Base-by-base conservation (phyloP, 2,329 filamentous ascomycete genomes). In the Dothideomycetes sp. region DNA sequence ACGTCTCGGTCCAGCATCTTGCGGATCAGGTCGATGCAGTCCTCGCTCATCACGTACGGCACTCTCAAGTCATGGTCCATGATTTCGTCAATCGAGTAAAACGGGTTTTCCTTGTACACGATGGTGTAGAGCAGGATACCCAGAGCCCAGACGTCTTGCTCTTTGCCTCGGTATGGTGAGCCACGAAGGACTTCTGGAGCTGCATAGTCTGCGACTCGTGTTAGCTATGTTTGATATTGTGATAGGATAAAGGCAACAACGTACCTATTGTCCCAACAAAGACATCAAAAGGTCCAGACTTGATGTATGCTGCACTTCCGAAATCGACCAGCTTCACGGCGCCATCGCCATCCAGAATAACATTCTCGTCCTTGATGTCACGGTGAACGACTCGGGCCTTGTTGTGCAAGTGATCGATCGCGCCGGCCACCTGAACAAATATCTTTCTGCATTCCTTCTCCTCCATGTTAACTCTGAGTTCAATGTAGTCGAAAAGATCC, bases 401-500 rank as follows among this genome's bases (percentile, higher is more conserved):
- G 39, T 77, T 87, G 56, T 98, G 91, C 31, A 98, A 66, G 63
- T 96, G 91, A 49, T 93, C 81, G 34, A 98, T 73, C 5, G 91
- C 91, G 53, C 80, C 75, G 8, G 85, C 87, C 9, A 96, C 89
- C 61, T 98, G 91, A 18, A 84, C 76, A 59, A 98, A 98, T 45
- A 98, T 98, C 63, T 84, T 94, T 38, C 86, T 77, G 57, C 87
- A 94, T 59, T 98, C 91, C 5, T 75, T 70, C 63, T 98, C 91
- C 38, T 94, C 86, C 91, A 98, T 98, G 53, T 89, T 95, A 34
- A 87, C 80, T 18, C 89, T 81, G 39, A 98, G 73, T 61, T 98
- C 91, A 49, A 98, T 98, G 60, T 98, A 98, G 62, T 98, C 91
- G 55, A 98, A 98, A 2, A 98, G 72, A 59, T 98, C 91, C 88